Evolutionary conservation across 768 basidiomycete genomes (phyloP).

Genomic region (Clathrus columnatus): DNA sequence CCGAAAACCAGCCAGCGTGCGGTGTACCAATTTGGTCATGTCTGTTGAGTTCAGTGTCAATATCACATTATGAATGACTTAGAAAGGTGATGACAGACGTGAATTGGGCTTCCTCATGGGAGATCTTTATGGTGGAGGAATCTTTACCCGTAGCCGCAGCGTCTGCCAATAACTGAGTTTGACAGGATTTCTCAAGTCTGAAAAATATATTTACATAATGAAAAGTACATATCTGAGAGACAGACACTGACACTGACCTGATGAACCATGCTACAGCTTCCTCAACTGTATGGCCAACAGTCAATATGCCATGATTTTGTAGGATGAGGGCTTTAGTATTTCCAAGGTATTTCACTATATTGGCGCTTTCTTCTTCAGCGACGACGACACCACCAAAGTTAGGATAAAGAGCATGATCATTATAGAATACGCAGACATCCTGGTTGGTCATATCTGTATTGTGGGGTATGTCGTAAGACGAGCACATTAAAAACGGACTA

Average conservation of each 20-base stretch:
- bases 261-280: conserved; percentile 12
- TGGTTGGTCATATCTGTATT: conserved; percentile 8
- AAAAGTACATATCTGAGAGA: background rate
- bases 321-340: conserved; percentile 11
- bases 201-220: background rate
- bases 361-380: conserved; percentile 26
- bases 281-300: conserved; percentile 10
- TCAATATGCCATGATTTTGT: conserved; percentile 14
- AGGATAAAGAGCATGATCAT: conserved; percentile 11
- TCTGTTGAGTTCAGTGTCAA: background rate
- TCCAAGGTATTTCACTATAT: conserved; percentile 14
- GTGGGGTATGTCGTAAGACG: background rate
- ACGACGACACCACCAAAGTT: conserved; percentile 19
- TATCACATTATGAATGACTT: background rate
- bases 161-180: conserved; percentile 38
- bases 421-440: conserved; percentile 10
- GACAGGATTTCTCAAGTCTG: conserved; percentile 33
- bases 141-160: conserved; percentile 28
- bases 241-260: conserved; percentile 11
- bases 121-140: conserved; percentile 17
- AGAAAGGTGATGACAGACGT: conserved; percentile 11
- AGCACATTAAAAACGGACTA: background rate
- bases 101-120: conserved; percentile 18
- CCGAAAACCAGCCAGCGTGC: conserved; percentile 6
- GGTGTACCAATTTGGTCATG: conserved; percentile 7